Evolutionary conservation across 2,329 filamentous ascomycete species (phyloP).

Genomic region (Pseudogymnoascus sp.): DNA sequence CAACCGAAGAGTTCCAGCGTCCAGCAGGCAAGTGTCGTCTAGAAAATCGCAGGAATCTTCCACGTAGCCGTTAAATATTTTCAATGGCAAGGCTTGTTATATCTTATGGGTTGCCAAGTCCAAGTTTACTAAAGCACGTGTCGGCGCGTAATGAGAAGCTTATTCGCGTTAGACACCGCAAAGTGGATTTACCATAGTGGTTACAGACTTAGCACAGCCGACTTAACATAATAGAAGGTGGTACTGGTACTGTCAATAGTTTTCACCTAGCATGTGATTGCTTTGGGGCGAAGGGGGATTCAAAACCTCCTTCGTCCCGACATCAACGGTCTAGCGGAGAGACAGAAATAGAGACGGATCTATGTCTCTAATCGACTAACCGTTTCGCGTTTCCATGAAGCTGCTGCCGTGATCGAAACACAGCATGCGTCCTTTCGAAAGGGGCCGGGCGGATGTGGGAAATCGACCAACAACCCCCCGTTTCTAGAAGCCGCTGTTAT

Average conservation of each 20-base stretch:
- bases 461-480: no score
- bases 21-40: background rate
- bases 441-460: no score
- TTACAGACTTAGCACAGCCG: background rate
- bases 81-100: background rate
- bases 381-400: no score
- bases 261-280: background rate
- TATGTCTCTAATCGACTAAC: no score
- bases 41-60: background rate
- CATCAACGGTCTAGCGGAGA: background rate
- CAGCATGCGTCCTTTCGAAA: no score
- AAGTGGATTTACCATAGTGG: background rate
- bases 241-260: background rate
- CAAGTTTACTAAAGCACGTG: background rate
- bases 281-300: background rate
- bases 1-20: background rate
- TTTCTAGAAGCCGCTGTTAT: no score
- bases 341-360: background rate
- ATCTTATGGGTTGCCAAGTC: background rate
- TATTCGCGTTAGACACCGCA: background rate
- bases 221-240: background rate
- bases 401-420: no score
- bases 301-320: background rate
- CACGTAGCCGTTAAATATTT: background rate
- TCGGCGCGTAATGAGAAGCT: background rate